A percentile compares a stretch with the other conserved stretches of the same genome.
These are phyloP conservation scores for Jacaranda mimosifolia DNA, from an alignment of 257 asterid genomes.

Conservation along the genomic window DNA sequence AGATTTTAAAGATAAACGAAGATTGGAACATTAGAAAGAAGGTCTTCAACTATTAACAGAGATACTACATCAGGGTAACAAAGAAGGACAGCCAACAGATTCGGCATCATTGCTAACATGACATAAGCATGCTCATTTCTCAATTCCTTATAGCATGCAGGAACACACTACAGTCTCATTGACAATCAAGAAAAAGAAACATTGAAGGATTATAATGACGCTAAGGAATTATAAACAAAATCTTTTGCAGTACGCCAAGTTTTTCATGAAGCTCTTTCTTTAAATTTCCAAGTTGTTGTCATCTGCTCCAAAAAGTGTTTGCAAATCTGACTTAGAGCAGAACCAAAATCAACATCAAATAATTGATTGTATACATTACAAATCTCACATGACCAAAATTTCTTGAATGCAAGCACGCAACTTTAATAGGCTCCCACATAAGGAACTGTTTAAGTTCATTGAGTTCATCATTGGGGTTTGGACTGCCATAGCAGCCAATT, in stretches of 20 bases:
- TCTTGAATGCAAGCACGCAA: not conserved
- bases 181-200: not conserved
- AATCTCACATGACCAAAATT: not conserved
- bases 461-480: not conserved
- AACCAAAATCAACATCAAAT: constrained; percentile 10
- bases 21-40: constrained; percentile 8
- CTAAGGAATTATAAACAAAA: constrained; percentile 4
- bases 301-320: constrained; percentile 12
- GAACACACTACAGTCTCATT: not conserved
- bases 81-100: not conserved
- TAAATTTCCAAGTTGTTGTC: constrained; percentile 14
- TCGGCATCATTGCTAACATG: constrained; percentile 13
- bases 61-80: not conserved
- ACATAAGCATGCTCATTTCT: not conserved
- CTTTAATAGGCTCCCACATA: not conserved
- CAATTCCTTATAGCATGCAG: constrained; percentile 15
- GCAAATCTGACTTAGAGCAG: constrained; percentile 12
- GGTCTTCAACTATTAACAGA: not conserved
- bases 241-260: not conserved
- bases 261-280: constrained; percentile 8
- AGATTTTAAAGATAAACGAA: constrained; percentile 18
- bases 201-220: constrained; percentile 4
- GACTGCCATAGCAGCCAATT: constrained; percentile 14
- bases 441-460: constrained; percentile 8
- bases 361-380: not conserved